These are phyloP conservation scores for Tympanopsis confertula DNA, from an alignment of 2,329 filamentous ascomycete species.

Conservation along the genomic window DNA sequence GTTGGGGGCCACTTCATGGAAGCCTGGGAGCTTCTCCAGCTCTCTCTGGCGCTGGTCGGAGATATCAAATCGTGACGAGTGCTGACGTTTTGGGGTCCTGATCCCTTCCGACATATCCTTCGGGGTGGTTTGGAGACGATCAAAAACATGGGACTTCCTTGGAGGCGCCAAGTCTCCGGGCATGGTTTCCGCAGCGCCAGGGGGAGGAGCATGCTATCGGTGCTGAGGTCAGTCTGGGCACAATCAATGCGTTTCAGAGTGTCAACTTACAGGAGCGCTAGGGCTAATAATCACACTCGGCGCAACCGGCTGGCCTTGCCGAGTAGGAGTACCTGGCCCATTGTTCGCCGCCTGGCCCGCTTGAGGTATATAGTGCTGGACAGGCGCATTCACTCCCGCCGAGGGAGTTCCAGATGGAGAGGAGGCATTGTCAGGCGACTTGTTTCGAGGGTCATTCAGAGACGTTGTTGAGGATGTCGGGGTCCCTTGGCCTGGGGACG, in stretches of 20 bases:
- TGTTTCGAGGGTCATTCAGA: not conserved
- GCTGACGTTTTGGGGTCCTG: slow-evolving; percentile 87
- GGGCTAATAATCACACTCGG: slow-evolving; percentile 92
- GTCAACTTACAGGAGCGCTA: slow-evolving; percentile 67
- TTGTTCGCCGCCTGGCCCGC: slow-evolving; percentile 26
- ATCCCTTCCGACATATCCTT: slow-evolving; percentile 95
- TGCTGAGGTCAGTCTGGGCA: slow-evolving; percentile 5
- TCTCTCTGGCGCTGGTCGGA: slow-evolving; percentile 73
- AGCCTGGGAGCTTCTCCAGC: slow-evolving; percentile 91
- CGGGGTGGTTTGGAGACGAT: slow-evolving; percentile 71
- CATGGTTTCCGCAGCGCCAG: slow-evolving; percentile 93
- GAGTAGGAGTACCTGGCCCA: slow-evolving; percentile 20
- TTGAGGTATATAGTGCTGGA: not conserved
- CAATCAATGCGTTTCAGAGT: slow-evolving; percentile 5
- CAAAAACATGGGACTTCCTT: slow-evolving; percentile 84
- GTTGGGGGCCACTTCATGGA: slow-evolving; percentile 93
- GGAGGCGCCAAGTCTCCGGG: slow-evolving; percentile 91
- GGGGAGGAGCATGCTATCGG: slow-evolving; percentile 73
- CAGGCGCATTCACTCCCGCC: not conserved
- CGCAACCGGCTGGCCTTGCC: slow-evolving; percentile 30
- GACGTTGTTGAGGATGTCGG: slow-evolving; percentile 69
- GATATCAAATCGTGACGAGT: slow-evolving; percentile 95
- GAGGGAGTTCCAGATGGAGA: too few relatives aligned
- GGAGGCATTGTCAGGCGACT: not conserved
- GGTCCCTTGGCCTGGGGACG: not conserved